phyloP scores from a whole-genome alignment of 1,139 yeast species.

The Yamadazyma friedrichii region DNA sequence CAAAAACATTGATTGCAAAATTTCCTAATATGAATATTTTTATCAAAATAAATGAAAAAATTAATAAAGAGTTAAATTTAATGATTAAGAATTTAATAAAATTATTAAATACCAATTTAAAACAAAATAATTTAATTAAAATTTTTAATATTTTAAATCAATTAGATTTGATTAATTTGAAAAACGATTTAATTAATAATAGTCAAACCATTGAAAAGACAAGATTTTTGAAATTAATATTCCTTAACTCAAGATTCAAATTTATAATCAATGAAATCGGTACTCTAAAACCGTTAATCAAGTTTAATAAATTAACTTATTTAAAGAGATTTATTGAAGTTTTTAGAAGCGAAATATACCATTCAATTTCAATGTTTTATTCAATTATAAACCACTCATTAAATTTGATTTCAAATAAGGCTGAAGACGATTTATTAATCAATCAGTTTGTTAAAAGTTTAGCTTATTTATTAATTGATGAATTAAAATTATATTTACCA shows the following conservation, averaged over 20 bases:
- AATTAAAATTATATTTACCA: conserved; percentile 30
- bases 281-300: conserved; percentile 53
- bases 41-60: conserved; percentile 51
- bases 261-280: conserved; percentile 61
- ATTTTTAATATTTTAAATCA: conserved; percentile 74
- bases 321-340: conserved; percentile 79
- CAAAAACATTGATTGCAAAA: conserved; percentile 63
- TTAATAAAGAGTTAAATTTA: conserved; percentile 54
- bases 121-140: conserved; percentile 74
- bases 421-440: conserved; percentile 28
- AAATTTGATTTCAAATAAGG: conserved; percentile 13
- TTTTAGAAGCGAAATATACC: conserved; percentile 77
- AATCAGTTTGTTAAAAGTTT: conserved; percentile 36
- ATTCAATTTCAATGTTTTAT: conserved; percentile 63
- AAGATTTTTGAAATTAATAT: conserved; percentile 43
- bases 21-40: conserved; percentile 65
- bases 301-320: conserved; percentile 57
- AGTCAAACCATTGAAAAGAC: conserved; percentile 13
- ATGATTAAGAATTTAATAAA: conserved; percentile 70
- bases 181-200: conserved; percentile 14
- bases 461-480: conserved; percentile 25
- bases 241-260: conserved; percentile 55
- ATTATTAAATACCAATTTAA: conserved; percentile 70
- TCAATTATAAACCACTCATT: conserved; percentile 51
- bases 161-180: conserved; percentile 35